Percentiles rank a stretch among this genome's conserved stretches.
These are phyloP conservation scores for Colletotrichum tabaci DNA, from an alignment of 2,329 filamentous ascomycete genomes.

Conservation along the genomic window DNA sequence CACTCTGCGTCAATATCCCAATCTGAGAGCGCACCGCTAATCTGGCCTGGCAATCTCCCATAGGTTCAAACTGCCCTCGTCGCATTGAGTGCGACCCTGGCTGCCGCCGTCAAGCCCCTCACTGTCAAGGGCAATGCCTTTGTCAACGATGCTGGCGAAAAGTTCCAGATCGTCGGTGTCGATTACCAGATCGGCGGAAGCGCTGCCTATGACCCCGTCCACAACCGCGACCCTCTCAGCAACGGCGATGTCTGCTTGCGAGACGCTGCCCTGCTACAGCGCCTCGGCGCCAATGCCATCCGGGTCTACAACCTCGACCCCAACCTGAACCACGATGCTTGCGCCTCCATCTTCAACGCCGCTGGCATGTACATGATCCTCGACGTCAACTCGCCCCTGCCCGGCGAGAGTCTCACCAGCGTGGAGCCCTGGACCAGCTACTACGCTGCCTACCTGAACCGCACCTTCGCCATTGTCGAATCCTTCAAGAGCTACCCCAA, in stretches of 20 bases:
- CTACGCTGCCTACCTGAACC: conserved; percentile 73
- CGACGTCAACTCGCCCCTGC: conserved; percentile 77
- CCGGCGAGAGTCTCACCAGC: conserved; percentile 70
- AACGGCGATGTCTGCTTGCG: conserved; percentile 71
- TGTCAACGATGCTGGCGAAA: conserved; percentile 72
- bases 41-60: neutral
- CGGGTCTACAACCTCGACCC: conserved; percentile 80
- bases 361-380: conserved; percentile 79
- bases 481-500: conserved; percentile 78
- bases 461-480: conserved; percentile 77
- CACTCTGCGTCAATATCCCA: neutral
- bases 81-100: conserved; percentile 67
- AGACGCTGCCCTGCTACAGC: conserved; percentile 77
- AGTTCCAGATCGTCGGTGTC: conserved; percentile 77
- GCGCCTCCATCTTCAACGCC: conserved; percentile 78
- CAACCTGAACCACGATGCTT: conserved; percentile 76
- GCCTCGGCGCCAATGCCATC: conserved; percentile 76
- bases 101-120: conserved; percentile 70
- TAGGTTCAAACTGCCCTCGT: conserved; percentile 63
- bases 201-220: conserved; percentile 70
- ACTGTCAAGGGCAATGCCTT: conserved; percentile 71
- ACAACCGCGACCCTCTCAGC: conserved; percentile 72
- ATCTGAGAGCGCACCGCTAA: conserved; percentile 9
- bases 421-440: conserved; percentile 72
- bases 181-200: conserved; percentile 80